Conservation (phyloP, 169 alveolate species). For the Perkinsus olseni region DNA sequence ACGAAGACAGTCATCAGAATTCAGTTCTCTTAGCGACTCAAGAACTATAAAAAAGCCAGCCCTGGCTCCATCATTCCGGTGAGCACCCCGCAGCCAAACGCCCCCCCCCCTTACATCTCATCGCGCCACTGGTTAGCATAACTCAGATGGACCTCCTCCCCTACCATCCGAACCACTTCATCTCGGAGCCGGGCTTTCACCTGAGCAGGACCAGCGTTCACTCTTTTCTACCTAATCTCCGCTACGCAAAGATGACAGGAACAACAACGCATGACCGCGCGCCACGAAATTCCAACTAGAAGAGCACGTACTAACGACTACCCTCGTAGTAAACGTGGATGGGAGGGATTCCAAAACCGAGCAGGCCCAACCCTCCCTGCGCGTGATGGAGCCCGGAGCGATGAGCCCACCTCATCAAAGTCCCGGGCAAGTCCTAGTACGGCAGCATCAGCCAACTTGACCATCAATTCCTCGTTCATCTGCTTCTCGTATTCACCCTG, state of each 20-base stretch:
- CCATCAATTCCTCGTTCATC: not conserved
- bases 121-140: too few species aligned
- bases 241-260: too few species aligned
- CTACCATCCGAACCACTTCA: not conserved
- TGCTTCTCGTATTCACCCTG: not conserved
- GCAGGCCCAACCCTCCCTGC: not conserved
- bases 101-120: too few species aligned
- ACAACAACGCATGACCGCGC: not conserved
- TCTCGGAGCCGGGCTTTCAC: not conserved
- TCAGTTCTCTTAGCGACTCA: too few species aligned
- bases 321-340: too few species aligned
- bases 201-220: not conserved
- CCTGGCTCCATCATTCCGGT: too few species aligned
- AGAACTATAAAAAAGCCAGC: too few species aligned
- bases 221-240: not conserved
- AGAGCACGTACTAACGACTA: too few species aligned
- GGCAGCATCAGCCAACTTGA: not conserved
- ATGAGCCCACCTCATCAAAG: not conserved
- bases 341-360: too few species aligned
- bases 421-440: not conserved
- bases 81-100: too few species aligned
- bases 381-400: not conserved
- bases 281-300: not conserved
- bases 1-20: too few species aligned
- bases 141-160: not conserved